Evolutionary conservation across 768 basidiomycete species (phyloP).

Genomic region (Grammothele lineata): DNA sequence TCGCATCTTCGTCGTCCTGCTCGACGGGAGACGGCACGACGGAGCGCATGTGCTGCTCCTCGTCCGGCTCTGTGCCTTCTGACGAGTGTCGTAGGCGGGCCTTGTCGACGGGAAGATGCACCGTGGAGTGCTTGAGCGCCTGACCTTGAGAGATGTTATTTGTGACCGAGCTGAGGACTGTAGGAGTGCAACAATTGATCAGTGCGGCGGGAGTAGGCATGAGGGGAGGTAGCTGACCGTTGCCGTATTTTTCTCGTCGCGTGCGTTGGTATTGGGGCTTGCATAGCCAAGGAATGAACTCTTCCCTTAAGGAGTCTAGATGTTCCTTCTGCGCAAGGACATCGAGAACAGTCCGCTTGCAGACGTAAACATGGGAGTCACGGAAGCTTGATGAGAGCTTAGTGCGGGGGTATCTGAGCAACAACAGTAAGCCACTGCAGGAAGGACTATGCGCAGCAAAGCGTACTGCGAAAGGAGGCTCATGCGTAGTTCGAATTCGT

Average conservation of each 20-base stretch:
- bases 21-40: constrained; percentile 43
- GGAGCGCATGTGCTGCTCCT: constrained; percentile 25
- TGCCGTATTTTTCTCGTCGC: constrained; percentile 55
- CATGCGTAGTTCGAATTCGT: constrained; percentile 75
- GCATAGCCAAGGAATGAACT: constrained; percentile 90
- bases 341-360: constrained; percentile 70
- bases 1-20: constrained; percentile 30
- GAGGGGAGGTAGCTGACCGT: too few species aligned
- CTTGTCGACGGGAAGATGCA: constrained; percentile 22
- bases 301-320: constrained; percentile 82
- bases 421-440: not conserved
- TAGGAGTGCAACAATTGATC: not conserved
- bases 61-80: constrained; percentile 22
- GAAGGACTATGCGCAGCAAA: not conserved
- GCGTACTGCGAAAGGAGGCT: constrained; percentile 62
- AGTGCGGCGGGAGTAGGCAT: too few species aligned
- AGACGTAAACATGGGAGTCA: constrained; percentile 92
- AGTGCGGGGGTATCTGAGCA: constrained; percentile 62
- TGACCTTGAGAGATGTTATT: constrained; percentile 43
- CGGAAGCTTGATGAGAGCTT: constrained; percentile 63
- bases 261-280: constrained; percentile 73
- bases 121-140: constrained; percentile 59
- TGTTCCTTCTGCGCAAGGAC: constrained; percentile 61
- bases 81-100: constrained; percentile 3
- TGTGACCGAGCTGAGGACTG: constrained; percentile 45